Base-by-base conservation (phyloP, 2,329 filamentous ascomycete species). In the Mollisia scopiformis region DNA sequence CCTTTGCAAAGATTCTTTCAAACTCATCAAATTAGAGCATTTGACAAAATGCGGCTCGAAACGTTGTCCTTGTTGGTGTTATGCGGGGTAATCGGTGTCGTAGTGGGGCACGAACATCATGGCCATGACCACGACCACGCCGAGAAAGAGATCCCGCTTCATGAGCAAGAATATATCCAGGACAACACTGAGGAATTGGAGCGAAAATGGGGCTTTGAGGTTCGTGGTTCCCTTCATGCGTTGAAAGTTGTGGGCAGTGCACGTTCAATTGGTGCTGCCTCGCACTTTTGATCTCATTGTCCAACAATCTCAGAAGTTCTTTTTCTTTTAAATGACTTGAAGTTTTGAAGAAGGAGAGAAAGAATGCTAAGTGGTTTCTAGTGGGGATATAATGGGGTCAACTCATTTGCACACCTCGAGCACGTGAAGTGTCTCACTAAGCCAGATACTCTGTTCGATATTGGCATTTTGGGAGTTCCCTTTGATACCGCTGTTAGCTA, bases 401-500 rank as follows among this genome's bases (percentile, higher is more conserved):
- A 87, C 56, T 87, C 87, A 35, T 93, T 92, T 74, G 90, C 88
- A 39, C 90, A 92, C 69, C 80, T 92, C 30, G 81, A 85, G 68
- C 80, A 91, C 66, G 80, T 84, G 64, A 90, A 88, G 71, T 92
- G 89, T 68, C 80, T 92, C 35, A 85, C 86, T n/a, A 83, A 83
- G 50, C 88, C 88, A 1, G 77, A 81, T 27, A 83, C 85, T 71
- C 76, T 77, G 14, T 92, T 85, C 69, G 89, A 92, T 72, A 90
- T 92, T 68, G 89, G 83, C 61, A 84, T 92, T 59, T 80, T 92
- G 59, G 89, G 89, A 5, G 87, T 84, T 0, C 89, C 89, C 0
- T 92, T 92, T 69, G 89, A 92, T 72, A 92, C 88, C 1, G 87
- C 88, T 13, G 87, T 90, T 41, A 86, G 81, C 67, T 92, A 90